Conservation (phyloP, 1,139 yeast genomes). For the Geotrichum bryndzae region DNA sequence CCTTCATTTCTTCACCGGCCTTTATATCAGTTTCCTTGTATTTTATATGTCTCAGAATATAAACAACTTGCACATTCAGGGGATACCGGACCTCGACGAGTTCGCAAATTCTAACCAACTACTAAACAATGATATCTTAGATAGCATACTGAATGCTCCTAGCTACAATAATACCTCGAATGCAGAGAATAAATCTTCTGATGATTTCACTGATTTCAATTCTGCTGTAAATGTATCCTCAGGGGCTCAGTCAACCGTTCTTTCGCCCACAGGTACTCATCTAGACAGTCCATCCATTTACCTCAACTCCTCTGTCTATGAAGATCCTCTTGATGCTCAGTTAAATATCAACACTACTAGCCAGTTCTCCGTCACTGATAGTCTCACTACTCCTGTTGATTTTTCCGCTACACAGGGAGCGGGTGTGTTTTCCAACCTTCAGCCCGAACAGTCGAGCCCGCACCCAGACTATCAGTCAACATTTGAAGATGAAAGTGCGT, state of each 20-base stretch:
- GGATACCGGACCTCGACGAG: neutral
- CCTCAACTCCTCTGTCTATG: neutral
- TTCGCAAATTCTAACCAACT: neutral
- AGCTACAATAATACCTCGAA: neutral
- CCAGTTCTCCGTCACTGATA: neutral
- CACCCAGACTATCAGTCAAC: neutral
- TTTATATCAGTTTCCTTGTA: neutral
- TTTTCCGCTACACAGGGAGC: neutral
- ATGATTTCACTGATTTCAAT: neutral
- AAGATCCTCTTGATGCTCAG: neutral
- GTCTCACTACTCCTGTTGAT: neutral
- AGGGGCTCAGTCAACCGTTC: neutral
- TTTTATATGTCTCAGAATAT: neutral
- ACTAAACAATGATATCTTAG: neutral
- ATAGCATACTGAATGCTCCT: neutral
- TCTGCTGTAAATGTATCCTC: neutral
- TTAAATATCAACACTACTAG: neutral
- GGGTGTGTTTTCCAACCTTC: neutral
- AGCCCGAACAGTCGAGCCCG: neutral
- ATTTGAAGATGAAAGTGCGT: neutral
- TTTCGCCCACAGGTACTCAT: neutral
- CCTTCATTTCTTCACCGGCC: neutral
- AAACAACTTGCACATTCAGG: neutral
- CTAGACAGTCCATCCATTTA: neutral
- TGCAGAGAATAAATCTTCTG: too few relatives aligned